Conservation (phyloP, 169 alveolate species). For the Theileria parva region DNA sequence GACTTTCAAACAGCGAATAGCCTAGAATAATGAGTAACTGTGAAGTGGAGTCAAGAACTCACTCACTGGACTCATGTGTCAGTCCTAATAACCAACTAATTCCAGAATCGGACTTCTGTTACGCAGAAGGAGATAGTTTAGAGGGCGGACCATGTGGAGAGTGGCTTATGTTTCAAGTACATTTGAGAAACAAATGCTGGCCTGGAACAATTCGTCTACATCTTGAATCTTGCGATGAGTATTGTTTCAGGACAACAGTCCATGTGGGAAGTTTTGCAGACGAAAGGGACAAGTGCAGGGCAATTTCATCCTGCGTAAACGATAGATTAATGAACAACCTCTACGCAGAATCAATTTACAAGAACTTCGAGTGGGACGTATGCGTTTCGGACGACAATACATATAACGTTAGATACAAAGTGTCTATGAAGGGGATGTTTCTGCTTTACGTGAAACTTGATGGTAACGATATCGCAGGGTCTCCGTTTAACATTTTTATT, state of each 20-base stretch:
- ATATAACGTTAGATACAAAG: slow-evolving; percentile 48
- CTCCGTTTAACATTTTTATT: slow-evolving; percentile 57
- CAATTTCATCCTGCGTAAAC: slow-evolving; percentile 44
- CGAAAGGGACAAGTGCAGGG: slow-evolving; percentile 52
- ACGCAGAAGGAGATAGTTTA: slow-evolving; percentile 74
- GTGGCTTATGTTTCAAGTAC: slow-evolving; percentile 72
- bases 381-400: slow-evolving; percentile 38
- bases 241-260: slow-evolving; percentile 33
- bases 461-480: slow-evolving; percentile 59
- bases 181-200: slow-evolving; percentile 18
- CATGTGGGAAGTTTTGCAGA: slow-evolving; percentile 29
- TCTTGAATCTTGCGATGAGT: slow-evolving; percentile 50
- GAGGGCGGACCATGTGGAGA: slow-evolving; percentile 72
- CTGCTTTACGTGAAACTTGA: slow-evolving; percentile 57
- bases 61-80: neutral
- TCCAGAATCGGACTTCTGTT: slow-evolving; percentile 36
- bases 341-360: slow-evolving; percentile 32
- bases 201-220: slow-evolving; percentile 38
- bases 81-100: neutral
- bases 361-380: slow-evolving; percentile 60
- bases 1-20: neutral
- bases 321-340: slow-evolving; percentile 33
- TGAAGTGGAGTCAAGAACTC: neutral
- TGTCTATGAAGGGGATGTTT: slow-evolving; percentile 36
- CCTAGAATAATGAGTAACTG: neutral